Conservation (phyloP, 805 yeast genomes). For the Kodamaea kakaduensis region DNA sequence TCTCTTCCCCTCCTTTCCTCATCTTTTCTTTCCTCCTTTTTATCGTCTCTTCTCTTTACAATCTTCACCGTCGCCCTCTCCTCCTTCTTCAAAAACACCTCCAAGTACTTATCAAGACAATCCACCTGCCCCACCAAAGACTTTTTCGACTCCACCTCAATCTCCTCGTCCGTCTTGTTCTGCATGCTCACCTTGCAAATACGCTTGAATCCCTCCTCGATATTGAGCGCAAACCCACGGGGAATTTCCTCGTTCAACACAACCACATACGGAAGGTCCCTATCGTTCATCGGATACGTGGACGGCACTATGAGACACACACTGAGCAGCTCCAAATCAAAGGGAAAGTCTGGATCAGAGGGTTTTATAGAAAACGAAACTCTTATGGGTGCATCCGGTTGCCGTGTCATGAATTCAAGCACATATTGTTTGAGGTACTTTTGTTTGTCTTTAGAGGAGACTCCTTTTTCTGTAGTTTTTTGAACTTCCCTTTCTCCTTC, state of each 20-base stretch:
- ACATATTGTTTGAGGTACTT: conserved; percentile 28
- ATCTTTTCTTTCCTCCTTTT: conserved; percentile 7
- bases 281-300: conserved; percentile 46
- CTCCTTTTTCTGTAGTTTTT: background rate
- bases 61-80: conserved; percentile 60
- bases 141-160: conserved; percentile 40
- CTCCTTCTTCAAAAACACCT: conserved; percentile 53
- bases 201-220: conserved; percentile 59
- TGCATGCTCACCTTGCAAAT: conserved; percentile 33
- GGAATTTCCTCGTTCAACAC: conserved; percentile 69
- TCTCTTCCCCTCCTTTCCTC: background rate
- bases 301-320: conserved; percentile 53
- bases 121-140: conserved; percentile 52
- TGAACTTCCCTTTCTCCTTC: background rate
- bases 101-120: conserved; percentile 57
- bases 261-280: conserved; percentile 44
- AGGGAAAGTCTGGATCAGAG: conserved; percentile 72
- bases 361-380: conserved; percentile 49
- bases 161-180: conserved; percentile 18
- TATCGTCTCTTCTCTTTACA: conserved; percentile 31
- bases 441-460: no score
- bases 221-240: conserved; percentile 58
- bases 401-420: conserved; percentile 25
- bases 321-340: conserved; percentile 51
- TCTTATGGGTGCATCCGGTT: conserved; percentile 26